These are phyloP conservation scores for Moesziomyces sp. DNA, from an alignment of 1,284 basidiomycete genomes.

Conservation along the genomic window DNA sequence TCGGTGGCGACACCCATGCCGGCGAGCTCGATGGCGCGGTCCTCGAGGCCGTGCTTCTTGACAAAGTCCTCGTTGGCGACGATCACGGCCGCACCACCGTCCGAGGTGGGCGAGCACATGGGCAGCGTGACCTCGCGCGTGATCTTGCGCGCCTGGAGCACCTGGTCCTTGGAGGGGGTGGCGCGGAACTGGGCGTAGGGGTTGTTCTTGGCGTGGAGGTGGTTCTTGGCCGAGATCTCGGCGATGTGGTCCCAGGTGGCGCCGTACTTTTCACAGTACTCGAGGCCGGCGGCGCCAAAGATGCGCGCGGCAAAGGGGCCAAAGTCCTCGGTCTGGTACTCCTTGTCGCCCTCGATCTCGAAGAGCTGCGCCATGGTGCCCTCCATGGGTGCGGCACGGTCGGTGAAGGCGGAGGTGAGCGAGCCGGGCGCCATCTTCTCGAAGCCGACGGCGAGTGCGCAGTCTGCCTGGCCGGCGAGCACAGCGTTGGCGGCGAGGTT, in stretches of 20 bases:
- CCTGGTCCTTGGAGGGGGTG: conserved; percentile 43
- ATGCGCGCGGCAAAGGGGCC: conserved; percentile 79
- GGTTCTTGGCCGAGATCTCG: conserved; percentile 81
- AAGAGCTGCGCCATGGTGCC: conserved; percentile 70
- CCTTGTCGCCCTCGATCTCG: conserved; percentile 73
- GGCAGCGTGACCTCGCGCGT: conserved; percentile 81
- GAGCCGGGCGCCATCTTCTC: conserved; percentile 77
- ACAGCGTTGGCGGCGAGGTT: conserved; percentile 58
- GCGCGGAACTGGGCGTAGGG: conserved; percentile 83
- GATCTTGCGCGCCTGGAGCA: conserved; percentile 69
- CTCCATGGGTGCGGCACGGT: conserved; percentile 75
- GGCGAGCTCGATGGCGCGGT: conserved; percentile 80
- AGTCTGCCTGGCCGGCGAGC: conserved; percentile 78
- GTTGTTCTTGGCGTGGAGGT: conserved; percentile 82
- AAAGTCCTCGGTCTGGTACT: conserved; percentile 73
- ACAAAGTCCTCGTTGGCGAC: conserved; percentile 85
- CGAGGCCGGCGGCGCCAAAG: conserved; percentile 81
- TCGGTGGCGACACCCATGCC: conserved; percentile 63
- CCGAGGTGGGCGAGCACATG: conserved; percentile 84
- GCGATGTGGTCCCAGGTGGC: conserved; percentile 78
- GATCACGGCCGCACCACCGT: conserved; percentile 70
- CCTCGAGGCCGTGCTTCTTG: conserved; percentile 78
- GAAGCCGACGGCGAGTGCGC: conserved; percentile 84
- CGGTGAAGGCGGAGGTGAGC: conserved; percentile 77
- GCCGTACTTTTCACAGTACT: conserved; percentile 82